phyloP scores from a whole-genome alignment of 768 basidiomycete species.

The Podaxis mareebaensis region DNA sequence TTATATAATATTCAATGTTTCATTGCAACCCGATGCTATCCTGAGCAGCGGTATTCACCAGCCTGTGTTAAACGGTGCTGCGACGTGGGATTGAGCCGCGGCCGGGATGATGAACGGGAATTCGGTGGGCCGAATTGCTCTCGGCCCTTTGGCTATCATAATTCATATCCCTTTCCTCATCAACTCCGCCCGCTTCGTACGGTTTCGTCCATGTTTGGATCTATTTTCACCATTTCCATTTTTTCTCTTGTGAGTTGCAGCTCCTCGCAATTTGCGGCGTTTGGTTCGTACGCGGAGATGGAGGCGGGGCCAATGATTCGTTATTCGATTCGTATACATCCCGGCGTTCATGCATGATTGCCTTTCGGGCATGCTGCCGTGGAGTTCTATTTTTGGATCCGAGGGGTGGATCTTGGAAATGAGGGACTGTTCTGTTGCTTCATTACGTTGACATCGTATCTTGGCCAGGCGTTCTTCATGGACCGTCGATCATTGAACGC shows the following conservation, averaged over 20 bases:
- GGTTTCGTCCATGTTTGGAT: constrained; percentile 4
- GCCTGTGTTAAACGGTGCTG: not conserved
- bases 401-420: not conserved
- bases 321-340: not conserved
- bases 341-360: not conserved
- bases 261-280: not conserved
- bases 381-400: constrained; percentile 4
- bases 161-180: not conserved
- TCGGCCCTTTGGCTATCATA: not conserved
- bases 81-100: constrained; percentile 2
- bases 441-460: not conserved
- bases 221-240: constrained; percentile 5
- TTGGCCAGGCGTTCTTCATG: not conserved
- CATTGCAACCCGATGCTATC: not conserved
- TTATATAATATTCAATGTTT: not conserved
- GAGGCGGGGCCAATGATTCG: not conserved
- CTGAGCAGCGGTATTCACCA: not conserved
- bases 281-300: constrained; percentile 1
- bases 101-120: not conserved
- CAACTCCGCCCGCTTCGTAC: constrained; percentile 2
- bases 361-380: not conserved
- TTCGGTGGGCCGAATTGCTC: not conserved
- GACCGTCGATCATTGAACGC: not conserved
- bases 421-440: not conserved
- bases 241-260: constrained; percentile 2